Base-by-base conservation (phyloP, 2,329 filamentous ascomycete genomes). In the Grosmannia clavigera region DNA sequence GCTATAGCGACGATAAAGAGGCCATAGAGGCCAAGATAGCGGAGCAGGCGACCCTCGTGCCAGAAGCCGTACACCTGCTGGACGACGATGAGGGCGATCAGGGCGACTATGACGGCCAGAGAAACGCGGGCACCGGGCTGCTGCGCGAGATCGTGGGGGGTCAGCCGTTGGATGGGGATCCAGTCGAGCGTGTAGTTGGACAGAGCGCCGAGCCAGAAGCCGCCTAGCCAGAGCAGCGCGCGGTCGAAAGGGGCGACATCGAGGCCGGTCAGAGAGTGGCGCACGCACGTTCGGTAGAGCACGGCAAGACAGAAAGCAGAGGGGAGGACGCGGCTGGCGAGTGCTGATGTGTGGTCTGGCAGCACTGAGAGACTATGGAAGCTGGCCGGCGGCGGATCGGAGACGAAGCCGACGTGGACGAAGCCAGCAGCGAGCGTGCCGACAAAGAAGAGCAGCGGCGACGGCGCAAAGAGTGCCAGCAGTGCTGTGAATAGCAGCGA, bases 141-240 rank as follows among this genome's bases (percentile, higher is more conserved):
- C 66, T 91, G 86, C 54, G 87, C 76, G 53, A 99, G 83, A 68
- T 99, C 94, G 70, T 95, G 90, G 0, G 86, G 84, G 10, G 89
- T 97, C n/a, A 99, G 79, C 2, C 94, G 86, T 71, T 91, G 85
- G 65, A 99, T 94, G 0, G 94, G 94, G 63, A 99, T 96, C 73
- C 89, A 87, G 67, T 90, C 88, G 68, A 99, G 90, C 0, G 94
- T 97, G 73, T 96, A 95, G 73, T 97, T 97, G 68, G 92, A 92
- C 65, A 99, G 74, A 1, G 90, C 86, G n/a, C 92, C 94, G 48
- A 96, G 83, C 87, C 95, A 99, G 68, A 88, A 91, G 9, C 85
- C 86, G 1, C 92, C 92, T 1, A 97, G 78, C 87, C 91, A 97
- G 33, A 97, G 78, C 2, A 97, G 73, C 0, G 90, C 89, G 77